These are phyloP conservation scores for Salix purpurea DNA, from an alignment of 345 rosid species.

Conservation along the genomic window DNA sequence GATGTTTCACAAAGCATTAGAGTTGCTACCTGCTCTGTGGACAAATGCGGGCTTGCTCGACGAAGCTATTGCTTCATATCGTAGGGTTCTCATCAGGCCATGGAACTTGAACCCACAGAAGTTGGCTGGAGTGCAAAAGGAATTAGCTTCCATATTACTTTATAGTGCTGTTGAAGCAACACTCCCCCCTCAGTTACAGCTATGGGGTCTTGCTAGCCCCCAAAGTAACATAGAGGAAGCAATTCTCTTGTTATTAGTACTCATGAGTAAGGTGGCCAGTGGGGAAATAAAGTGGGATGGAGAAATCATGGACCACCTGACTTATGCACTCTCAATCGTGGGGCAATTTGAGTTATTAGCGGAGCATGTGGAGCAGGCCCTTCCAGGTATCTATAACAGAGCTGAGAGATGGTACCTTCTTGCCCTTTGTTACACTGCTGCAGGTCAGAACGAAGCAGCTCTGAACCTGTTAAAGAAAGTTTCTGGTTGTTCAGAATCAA, in stretches of 20 bases:
- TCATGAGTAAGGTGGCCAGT: slow-evolving; percentile 57
- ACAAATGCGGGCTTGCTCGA: slow-evolving; percentile 57
- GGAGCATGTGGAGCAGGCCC: slow-evolving; percentile 61
- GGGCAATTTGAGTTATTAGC: slow-evolving; percentile 70
- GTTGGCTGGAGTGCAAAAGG: slow-evolving; percentile 70
- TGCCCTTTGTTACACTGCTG: slow-evolving; percentile 81
- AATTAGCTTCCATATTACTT: slow-evolving; percentile 69
- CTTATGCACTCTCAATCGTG: slow-evolving; percentile 67
- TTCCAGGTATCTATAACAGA: slow-evolving; percentile 64
- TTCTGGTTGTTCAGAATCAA: slow-evolving; percentile 65
- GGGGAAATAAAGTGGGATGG: slow-evolving; percentile 77
- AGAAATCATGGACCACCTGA: slow-evolving; percentile 78
- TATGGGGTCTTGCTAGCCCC: slow-evolving; percentile 36
- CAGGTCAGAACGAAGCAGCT: slow-evolving; percentile 62
- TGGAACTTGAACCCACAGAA: slow-evolving; percentile 82
- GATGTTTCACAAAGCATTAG: slow-evolving; percentile 72
- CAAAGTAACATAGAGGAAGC: slow-evolving; percentile 73
- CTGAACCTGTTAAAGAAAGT: slow-evolving; percentile 67
- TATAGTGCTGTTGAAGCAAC: slow-evolving; percentile 70
- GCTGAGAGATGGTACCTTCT: slow-evolving; percentile 88
- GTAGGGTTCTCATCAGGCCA: slow-evolving; percentile 63
- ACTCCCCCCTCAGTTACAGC: slow-evolving; percentile 38
- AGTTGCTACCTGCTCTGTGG: slow-evolving; percentile 77
- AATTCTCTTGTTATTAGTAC: slow-evolving; percentile 62
- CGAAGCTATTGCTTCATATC: slow-evolving; percentile 71